phyloP scores from a whole-genome alignment of 179 eudicot species.

The Heliamphora ciliata region DNA sequence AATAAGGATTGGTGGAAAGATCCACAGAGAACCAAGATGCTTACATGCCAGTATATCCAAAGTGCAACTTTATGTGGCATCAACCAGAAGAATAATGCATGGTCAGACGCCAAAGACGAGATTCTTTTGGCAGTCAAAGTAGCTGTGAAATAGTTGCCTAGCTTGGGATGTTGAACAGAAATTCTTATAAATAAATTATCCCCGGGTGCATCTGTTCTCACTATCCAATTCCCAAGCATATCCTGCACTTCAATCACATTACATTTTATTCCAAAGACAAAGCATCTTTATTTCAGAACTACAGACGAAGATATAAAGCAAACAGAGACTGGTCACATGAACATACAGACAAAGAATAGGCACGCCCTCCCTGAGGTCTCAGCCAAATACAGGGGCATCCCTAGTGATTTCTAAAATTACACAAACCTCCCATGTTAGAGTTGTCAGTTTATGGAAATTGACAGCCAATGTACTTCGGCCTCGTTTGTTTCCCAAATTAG shows the following conservation, averaged over 20 bases:
- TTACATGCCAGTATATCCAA: constrained; percentile 98
- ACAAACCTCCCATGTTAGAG: too few relatives aligned
- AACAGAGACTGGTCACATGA: background rate
- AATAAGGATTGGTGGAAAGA: background rate
- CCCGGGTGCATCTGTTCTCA: constrained; percentile 59
- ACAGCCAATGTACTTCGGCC: too few relatives aligned
- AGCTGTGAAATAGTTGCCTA: constrained; percentile 76
- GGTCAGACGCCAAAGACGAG: constrained; percentile 34
- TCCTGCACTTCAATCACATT: constrained; percentile 39
- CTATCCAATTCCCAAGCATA: constrained; percentile 82
- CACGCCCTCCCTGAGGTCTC: too few relatives aligned
- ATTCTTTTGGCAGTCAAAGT: constrained; percentile 57
- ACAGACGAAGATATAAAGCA: background rate
- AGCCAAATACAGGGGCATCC: too few relatives aligned
- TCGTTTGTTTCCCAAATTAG: too few relatives aligned
- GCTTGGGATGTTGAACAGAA: constrained; percentile 67
- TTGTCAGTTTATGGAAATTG: too few relatives aligned
- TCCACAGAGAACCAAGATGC: constrained; percentile 18
- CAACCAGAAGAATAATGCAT: constrained; percentile 68
- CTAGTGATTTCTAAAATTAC: too few relatives aligned
- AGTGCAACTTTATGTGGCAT: constrained; percentile 96
- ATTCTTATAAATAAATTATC: constrained; percentile 53
- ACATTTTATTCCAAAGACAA: background rate
- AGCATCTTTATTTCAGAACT: background rate
- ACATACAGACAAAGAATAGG: too few relatives aligned